phyloP scores from a whole-genome alignment of 148 eudicot species.

The Cornus florida region DNA sequence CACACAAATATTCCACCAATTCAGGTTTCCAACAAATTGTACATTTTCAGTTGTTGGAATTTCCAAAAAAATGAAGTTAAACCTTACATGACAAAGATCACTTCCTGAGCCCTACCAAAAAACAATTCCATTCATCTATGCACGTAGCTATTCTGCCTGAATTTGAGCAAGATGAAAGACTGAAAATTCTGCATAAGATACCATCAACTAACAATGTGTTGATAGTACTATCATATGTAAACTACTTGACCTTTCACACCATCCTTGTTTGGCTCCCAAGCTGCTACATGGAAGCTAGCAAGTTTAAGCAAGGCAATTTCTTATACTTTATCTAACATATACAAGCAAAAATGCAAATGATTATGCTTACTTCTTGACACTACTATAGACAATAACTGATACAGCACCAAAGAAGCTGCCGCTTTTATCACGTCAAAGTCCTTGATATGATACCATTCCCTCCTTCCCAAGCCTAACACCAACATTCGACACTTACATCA shows the following conservation, averaged over 20 bases:
- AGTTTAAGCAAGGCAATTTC: too few species aligned
- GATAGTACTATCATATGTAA: background rate
- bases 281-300: background rate
- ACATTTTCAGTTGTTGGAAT: background rate
- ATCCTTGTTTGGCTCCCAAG: background rate
- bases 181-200: background rate
- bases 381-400: background rate
- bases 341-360: too few species aligned
- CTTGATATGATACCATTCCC: background rate
- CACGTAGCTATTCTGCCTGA: background rate
- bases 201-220: background rate
- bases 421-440: too few species aligned
- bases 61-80: background rate
- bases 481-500: background rate
- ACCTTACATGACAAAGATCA: background rate
- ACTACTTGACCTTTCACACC: background rate
- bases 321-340: too few species aligned
- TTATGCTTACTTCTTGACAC: too few species aligned
- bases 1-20: background rate
- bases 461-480: background rate
- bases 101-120: too few species aligned
- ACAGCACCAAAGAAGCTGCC: background rate
- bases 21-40: too few species aligned
- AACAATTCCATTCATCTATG: background rate
- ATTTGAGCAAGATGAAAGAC: background rate